Base-by-base conservation (phyloP, 768 basidiomycete species). In the Tremella mesenterica region DNA sequence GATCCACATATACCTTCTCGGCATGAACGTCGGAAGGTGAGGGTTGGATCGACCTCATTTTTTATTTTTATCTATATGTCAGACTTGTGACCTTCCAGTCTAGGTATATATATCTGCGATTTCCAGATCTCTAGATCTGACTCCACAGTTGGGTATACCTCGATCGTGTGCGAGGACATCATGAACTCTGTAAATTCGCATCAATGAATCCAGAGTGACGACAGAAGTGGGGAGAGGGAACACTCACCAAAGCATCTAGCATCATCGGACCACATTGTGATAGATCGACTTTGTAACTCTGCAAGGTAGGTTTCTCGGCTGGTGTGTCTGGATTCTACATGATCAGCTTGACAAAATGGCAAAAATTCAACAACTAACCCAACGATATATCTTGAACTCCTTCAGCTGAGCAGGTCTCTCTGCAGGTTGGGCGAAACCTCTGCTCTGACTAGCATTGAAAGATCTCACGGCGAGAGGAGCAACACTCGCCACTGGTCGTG, bases 341-440 rank as follows among this genome's bases (percentile, higher is more conserved):
- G 10, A 51, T 57, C 31, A 30, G 36, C 20, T 45, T 38, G 14
- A 13, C 25, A 45, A 50, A 46, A 39, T 12, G 29, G 38, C 4
- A 8, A 23, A 41, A 41, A 16, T 18, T 5, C 4, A 4, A 29
- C 48, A 21, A 77, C 82, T 57, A 53, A 88, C 88, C 90, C 95
- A 99, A 73, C 95, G 87, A 77, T 99, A 99, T 61, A 99, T 91
- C 80, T 92, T 88, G 80, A 99, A 96, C 75, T 91, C 85, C 78
- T 97, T 97, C 66, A 84, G 77, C 62, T 60, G 39, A 6, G 60
- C 57, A 2, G 54, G 43, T 7, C 10, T 52, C n/a, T 63, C 57
- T n/a, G 53, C 48, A 25, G 64, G 59, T 26, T 56, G 44, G 21
- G 68, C 68, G 39, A 60, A 59, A n/a, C 51, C 28, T 7, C 48